Evolutionary conservation across 179 eudicot genomes (phyloP).

Genomic region (Drosera spatulata): DNA sequence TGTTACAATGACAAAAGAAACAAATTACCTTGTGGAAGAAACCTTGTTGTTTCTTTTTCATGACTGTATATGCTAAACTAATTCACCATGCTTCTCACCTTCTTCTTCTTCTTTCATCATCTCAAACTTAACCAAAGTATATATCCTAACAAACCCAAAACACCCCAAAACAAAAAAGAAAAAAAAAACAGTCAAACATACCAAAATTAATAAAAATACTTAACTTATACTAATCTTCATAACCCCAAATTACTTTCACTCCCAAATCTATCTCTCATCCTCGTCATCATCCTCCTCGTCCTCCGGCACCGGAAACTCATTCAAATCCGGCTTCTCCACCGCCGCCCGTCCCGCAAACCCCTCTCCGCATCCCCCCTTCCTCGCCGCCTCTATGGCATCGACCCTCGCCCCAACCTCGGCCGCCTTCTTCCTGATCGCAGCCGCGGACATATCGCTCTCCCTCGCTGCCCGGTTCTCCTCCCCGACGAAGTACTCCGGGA

Average conservation of each 20-base stretch:
- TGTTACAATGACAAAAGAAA: too few species aligned
- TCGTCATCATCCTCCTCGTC: slow-evolving; percentile 5
- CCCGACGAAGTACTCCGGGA: slow-evolving; percentile 26
- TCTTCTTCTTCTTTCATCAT: not conserved
- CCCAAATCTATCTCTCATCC: slow-evolving; percentile 1
- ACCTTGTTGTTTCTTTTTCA: too few species aligned
- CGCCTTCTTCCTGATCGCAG: slow-evolving; percentile 36
- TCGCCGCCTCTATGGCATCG: slow-evolving; percentile 22
- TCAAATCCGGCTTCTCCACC: slow-evolving; percentile 5
- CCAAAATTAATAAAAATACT: not conserved
- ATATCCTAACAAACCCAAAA: not conserved
- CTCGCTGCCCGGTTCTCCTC: slow-evolving; percentile 3
- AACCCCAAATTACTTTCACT: not conserved
- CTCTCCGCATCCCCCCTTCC: too few species aligned
- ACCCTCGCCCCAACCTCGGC: slow-evolving; percentile 42
- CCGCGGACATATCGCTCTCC: slow-evolving; percentile 22
- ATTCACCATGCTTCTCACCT: not conserved
- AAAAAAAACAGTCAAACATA: too few species aligned
- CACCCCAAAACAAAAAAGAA: not conserved
- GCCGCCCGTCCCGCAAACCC: too few species aligned
- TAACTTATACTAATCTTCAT: not conserved
- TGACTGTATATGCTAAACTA: too few species aligned
- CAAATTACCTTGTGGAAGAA: too few species aligned
- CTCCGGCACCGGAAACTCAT: slow-evolving; percentile 6
- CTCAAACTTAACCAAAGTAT: not conserved